Percentiles rank a stretch among this genome's conserved stretches.
Conservation (phyloP, 1,139 yeast genomes). For the Candida tropicalis region DNA sequence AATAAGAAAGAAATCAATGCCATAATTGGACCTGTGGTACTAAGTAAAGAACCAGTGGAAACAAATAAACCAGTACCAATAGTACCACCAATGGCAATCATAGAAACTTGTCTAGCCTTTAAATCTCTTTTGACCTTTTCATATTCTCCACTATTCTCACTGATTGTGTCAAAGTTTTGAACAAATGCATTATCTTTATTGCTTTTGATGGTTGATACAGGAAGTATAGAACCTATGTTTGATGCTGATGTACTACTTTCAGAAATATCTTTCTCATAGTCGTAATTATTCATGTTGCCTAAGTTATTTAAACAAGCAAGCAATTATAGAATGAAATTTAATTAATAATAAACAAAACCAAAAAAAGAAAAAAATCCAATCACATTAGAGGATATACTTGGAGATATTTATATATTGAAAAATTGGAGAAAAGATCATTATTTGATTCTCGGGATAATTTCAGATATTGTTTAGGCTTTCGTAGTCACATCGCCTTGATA, state of each 20-base stretch:
- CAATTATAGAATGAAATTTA: neutral
- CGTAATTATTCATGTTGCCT: slow-evolving; percentile 1
- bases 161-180: slow-evolving; percentile 11
- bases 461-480: too few species aligned
- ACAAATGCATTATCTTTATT: slow-evolving; percentile 12
- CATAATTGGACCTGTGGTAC: slow-evolving; percentile 72
- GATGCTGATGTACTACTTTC: neutral
- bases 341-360: neutral
- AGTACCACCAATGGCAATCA: slow-evolving; percentile 66
- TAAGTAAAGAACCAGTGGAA: slow-evolving; percentile 56
- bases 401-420: too few species aligned
- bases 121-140: slow-evolving; percentile 41
- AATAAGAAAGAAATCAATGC: slow-evolving; percentile 65
- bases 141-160: slow-evolving; percentile 9
- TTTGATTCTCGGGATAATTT: too few species aligned
- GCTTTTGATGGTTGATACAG: neutral
- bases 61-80: slow-evolving; percentile 70
- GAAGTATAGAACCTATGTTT: slow-evolving; percentile 3
- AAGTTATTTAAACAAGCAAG: too few species aligned
- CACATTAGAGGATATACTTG: too few species aligned
- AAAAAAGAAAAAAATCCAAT: too few species aligned
- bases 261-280: slow-evolving; percentile 1
- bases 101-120: slow-evolving; percentile 66
- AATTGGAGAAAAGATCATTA: too few species aligned
- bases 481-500: too few species aligned